Evolutionary conservation across 495 filamentous ascomycete genomes (phyloP).

Genomic region (Hypoxylon crocopeplum): DNA sequence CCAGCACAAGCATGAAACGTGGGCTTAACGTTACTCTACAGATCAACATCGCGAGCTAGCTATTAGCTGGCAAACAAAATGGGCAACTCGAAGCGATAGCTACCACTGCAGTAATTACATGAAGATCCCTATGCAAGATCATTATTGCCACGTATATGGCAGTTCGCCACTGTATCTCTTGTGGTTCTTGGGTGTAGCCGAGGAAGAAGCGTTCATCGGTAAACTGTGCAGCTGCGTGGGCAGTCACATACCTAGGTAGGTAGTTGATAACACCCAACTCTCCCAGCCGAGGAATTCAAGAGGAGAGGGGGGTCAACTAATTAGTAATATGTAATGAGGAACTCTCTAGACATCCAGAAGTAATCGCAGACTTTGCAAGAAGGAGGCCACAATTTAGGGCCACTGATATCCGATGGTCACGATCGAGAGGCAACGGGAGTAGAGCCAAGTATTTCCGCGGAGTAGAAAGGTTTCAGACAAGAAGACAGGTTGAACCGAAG

Average conservation of each 20-base stretch:
- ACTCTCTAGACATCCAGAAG: slow-evolving; percentile 5
- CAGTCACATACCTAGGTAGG: slow-evolving; percentile 1
- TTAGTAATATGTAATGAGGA: background rate
- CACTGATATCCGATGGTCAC: background rate
- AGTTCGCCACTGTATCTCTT: slow-evolving; percentile 7
- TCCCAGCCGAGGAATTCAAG: background rate
- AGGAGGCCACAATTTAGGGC: background rate
- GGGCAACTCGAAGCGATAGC: slow-evolving; percentile 17
- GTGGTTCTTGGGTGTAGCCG: background rate
- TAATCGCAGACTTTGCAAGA: slow-evolving; percentile 6
- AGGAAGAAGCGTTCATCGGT: background rate
- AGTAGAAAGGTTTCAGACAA: slow-evolving; percentile 22
- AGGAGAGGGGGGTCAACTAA: background rate
- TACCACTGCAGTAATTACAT: slow-evolving; percentile 12
- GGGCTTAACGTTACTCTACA: slow-evolving; percentile 26
- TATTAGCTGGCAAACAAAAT: slow-evolving; percentile 4
- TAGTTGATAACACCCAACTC: slow-evolving; percentile 8
- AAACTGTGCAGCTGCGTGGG: slow-evolving; percentile 2
- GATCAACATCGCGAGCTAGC: background rate
- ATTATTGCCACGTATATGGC: slow-evolving; percentile 32
- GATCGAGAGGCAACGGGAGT: background rate
- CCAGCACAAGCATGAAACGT: slow-evolving; percentile 29
- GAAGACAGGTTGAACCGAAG: background rate
- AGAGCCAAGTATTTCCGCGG: slow-evolving; percentile 23
- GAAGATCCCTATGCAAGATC: slow-evolving; percentile 37